Evolutionary conservation across 495 filamentous ascomycete species (phyloP), one percentile per base, ranked within the genome.

Genomic region (Jackrogersella multiformis): DNA sequence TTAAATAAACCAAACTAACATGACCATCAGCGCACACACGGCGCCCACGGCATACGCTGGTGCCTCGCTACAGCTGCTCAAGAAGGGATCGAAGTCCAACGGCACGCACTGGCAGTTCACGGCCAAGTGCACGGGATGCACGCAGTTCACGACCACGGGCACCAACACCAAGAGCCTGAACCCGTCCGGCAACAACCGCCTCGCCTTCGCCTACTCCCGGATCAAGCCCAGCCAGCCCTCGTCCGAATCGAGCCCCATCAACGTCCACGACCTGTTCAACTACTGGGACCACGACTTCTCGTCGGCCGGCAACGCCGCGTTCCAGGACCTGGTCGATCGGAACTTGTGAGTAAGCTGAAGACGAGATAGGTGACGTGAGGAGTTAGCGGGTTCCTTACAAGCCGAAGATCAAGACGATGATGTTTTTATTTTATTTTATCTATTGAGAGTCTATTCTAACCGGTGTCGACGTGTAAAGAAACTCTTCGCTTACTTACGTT

Each of bases 251-350:
- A 79, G 70, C 13, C 56, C 56, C 28, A 69, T 83, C 32, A 54
- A 39, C 30, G 74, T 77, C 24, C 80, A 83, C 60, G 76, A 80
- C 13, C 76, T 78, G 1, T 72, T 73, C 60, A 70, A 35, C n/a
- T 80, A 81, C 72, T 82, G 79, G 79, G 66, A 72, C 15, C 78
- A 81, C 46, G 80, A 82, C 54, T 80, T 82, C 55, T 42, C 67
- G 3, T 10, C 49, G 7, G 82, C 73, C 26, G 61, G 46, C 4
- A 84, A 84, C 69, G 18, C 69, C 0, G 44, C 74, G 38, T 82
- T 82, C 53, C 65, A 66, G 16, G 56, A 60, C 1, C 63, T 79
- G 0, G 76, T 84, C 2, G 35, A 56, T 12, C 70, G 44, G 64
- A 78, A 79, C 53, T n/a, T 69, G 64, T 72, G 73, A 68, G 61